Conservation (phyloP, 2,329 filamentous ascomycete genomes). For the Clarireedia monteithiana region DNA sequence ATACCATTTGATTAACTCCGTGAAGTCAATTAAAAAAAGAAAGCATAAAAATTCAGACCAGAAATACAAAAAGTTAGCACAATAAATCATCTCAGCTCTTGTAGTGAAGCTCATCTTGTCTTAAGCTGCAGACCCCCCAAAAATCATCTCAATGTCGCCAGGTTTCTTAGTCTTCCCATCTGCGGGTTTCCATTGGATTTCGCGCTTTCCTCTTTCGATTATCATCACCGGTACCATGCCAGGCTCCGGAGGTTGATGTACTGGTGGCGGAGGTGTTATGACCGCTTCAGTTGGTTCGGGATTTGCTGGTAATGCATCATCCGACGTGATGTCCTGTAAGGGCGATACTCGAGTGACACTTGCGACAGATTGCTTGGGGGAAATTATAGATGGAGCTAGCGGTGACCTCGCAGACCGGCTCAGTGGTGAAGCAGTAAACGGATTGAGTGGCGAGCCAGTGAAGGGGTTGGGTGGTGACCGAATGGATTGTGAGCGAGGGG, state of each 20-base stretch:
- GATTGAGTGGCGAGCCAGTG: not conserved
- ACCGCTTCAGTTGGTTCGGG: not conserved
- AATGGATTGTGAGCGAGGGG: no score
- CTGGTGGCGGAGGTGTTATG: not conserved
- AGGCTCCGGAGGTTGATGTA: not conserved
- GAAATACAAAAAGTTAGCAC: not conserved
- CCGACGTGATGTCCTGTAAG: conserved; percentile 2
- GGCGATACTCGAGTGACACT: not conserved
- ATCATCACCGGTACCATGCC: not conserved
- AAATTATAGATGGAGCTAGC: not conserved
- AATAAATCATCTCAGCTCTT: not conserved
- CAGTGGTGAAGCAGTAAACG: not conserved
- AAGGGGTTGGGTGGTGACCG: not conserved
- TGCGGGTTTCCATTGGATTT: conserved; percentile 1
- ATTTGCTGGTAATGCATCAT: conserved; percentile 2
- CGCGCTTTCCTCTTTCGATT: not conserved
- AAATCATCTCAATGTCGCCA: not conserved
- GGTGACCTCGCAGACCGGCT: not conserved
- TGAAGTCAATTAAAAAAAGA: no score
- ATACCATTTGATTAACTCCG: no score
- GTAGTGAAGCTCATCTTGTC: not conserved
- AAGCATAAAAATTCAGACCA: not conserved
- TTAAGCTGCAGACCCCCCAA: not conserved
- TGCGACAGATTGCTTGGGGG: not conserved
- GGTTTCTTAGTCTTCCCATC: not conserved